Conservation (phyloP, 2,329 filamentous ascomycete genomes). For the Hortaea sp. region DNA sequence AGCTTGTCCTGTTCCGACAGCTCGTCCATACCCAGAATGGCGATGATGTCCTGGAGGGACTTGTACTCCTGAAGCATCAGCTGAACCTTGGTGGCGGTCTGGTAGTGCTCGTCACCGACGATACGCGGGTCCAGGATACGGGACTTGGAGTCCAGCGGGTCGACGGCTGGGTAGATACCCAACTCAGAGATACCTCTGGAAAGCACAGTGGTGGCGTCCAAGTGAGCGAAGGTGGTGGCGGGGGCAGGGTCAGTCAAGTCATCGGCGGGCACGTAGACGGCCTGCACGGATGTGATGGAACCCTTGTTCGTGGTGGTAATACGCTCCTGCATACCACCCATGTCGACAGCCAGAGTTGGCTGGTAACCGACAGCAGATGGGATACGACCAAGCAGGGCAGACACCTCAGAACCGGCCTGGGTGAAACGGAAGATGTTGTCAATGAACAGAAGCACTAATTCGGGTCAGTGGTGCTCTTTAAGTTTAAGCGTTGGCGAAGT, state of each 20-base stretch:
- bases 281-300: conserved; percentile 99
- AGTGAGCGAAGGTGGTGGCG: conserved; percentile 98
- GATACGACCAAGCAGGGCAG: conserved; percentile 97
- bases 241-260: conserved; percentile 99
- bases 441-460: conserved; percentile 87
- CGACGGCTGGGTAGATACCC: conserved; percentile 99
- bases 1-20: conserved; percentile 98
- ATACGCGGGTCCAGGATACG: conserved; percentile 99
- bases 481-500: neutral
- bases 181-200: conserved; percentile 99
- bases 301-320: conserved; percentile 99
- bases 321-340: conserved; percentile 99
- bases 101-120: conserved; percentile 96
- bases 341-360: conserved; percentile 94
- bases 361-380: conserved; percentile 99
- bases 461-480: neutral
- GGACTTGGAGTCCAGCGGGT: conserved; percentile 98
- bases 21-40: conserved; percentile 99
- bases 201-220: conserved; percentile 99
- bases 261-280: conserved; percentile 99
- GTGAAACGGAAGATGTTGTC: conserved; percentile 99
- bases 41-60: conserved; percentile 97
- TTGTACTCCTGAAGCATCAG: conserved; percentile 99
- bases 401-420: conserved; percentile 99
- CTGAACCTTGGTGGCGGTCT: conserved; percentile 88